Conservation (phyloP, 331 rosid genomes). For the Spiraea crenata region DNA sequence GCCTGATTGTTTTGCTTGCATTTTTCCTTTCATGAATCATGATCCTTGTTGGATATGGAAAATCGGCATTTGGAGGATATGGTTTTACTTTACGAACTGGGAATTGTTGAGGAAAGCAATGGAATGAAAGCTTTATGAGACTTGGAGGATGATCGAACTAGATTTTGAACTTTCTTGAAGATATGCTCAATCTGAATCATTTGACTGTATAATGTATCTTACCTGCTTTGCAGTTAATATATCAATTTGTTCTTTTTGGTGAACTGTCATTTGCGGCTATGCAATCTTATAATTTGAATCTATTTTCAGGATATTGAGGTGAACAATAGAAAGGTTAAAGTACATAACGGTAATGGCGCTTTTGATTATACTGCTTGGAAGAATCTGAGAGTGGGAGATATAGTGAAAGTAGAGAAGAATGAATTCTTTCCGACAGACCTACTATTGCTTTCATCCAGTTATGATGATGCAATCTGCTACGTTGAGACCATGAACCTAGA, state of each 20-base stretch:
- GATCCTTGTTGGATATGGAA: background rate
- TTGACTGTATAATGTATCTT: background rate
- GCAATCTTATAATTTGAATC: constrained; percentile 28
- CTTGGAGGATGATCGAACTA: constrained; percentile 1
- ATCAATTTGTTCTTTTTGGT: background rate
- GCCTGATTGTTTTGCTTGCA: background rate
- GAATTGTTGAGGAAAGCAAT: background rate
- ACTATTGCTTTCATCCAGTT: constrained; percentile 82
- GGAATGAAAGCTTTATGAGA: background rate
- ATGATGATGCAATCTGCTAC: constrained; percentile 90
- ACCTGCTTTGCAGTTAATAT: background rate
- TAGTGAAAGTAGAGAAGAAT: constrained; percentile 76
- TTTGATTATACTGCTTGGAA: constrained; percentile 72
- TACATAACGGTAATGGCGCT: constrained; percentile 54
- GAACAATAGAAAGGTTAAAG: constrained; percentile 74
- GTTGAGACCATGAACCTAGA: constrained; percentile 99
- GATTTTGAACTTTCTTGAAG: background rate
- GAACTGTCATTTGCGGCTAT: background rate
- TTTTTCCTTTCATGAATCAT: constrained; percentile 1
- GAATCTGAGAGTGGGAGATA: constrained; percentile 81
- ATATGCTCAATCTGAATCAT: background rate
- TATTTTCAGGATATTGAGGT: constrained; percentile 71
- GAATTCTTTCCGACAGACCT: constrained; percentile 97
- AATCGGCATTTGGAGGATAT: background rate
- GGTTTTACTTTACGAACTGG: background rate